Base-by-base conservation (phyloP, 1,139 yeast species). In the Yamadazyma diddensiae region DNA sequence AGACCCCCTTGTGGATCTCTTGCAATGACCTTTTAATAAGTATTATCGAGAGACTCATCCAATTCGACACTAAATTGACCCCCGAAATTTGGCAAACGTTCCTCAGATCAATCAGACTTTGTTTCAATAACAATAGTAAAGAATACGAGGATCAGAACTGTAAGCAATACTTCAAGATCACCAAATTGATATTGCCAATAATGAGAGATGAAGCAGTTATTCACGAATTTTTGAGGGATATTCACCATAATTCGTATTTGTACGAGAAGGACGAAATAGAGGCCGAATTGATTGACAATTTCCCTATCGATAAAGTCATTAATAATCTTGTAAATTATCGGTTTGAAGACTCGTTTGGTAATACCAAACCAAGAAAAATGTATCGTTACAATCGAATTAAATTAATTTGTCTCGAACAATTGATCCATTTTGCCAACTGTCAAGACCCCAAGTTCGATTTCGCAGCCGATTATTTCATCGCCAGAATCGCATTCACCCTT, bases 121-220 rank as follows among this genome's bases (percentile, higher is more conserved):
- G 74, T 20, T 59, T 75, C 34, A 55, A 58, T 13, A 55, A 53
- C 8, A 41, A 48, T 5, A 64, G 50, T 12, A 41, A 43, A 6
- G 51, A 45, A 2, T 65, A 70, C 36, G 87, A 80, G 45, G 45
- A 43, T 0, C 62, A 70, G 42, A 82, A 79, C 44, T 57, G 72
- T 6, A 43, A 49, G 7, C 74, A 71, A 28, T 83, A 77, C 49
- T 39, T 52, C 2, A 50, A 50, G 4, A 59, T 79, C 37, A 68
- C 72, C 25, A 42, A 46, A 0, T 43, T 70, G 1, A 52, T 83
- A 1, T 43, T 79, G 3, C 70, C 75, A 0, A 49, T 44, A 15
- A 47, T 68, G 30, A 43, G 57, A 20, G 41, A 50, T 3, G 51
- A 56, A 21, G 43, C 62, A 3, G 45, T 50, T 13, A 29, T 79